Base-by-base conservation (phyloP, 495 filamentous ascomycete species). In the Xylaria castorea region DNA sequence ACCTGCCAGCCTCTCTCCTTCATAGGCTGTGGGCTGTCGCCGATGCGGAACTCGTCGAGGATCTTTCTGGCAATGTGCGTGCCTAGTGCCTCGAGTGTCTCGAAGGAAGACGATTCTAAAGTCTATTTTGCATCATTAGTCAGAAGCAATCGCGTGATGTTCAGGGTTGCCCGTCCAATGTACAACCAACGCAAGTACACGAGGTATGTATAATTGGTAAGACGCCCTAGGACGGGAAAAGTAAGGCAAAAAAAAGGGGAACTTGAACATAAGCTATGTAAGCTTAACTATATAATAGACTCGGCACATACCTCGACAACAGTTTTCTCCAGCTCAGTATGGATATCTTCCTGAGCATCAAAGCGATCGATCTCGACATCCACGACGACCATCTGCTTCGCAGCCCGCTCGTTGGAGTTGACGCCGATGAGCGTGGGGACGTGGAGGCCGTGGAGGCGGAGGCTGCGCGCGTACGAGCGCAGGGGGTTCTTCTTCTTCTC, bases 1-100 rank as follows among this genome's bases (percentile, higher is more conserved):
- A 91, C 79, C 50, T 81, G 80, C 82, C 85, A 85, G 11, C 79
- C 75, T n/a, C 73, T 65, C 32, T 77, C 73, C 55, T 71, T 76
- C 78, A 78, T 75, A 14, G 71, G 57, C 44, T 64, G 73, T 68
- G 74, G 71, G 42, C 68, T 71, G 25, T 73, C 78, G 50, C 69
- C 73, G 34, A 80, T 75, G 6, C 68, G 67, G 61, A 78, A 77
- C 25, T 75, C 71, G n/a, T 74, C 72, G 5, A 84, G 73, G 25
- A 90, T 80, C 30, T 71, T 68, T 2, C 83, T 73, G 20, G 83
- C 83, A 5, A 90, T 75, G 46, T 82, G 81, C 0, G 83, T 79
- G 0, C 85, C 86, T 5, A 92, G 81, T 0, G 89, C 83, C 77
- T 92, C 90, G 14, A 92, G 85, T 0, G 90, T 92, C 78, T 90